Percentiles rank a stretch among this genome's conserved stretches.
Evolutionary conservation across 176 grass and related monocot species (phyloP).

Genomic region (Guadua angustifolia): DNA sequence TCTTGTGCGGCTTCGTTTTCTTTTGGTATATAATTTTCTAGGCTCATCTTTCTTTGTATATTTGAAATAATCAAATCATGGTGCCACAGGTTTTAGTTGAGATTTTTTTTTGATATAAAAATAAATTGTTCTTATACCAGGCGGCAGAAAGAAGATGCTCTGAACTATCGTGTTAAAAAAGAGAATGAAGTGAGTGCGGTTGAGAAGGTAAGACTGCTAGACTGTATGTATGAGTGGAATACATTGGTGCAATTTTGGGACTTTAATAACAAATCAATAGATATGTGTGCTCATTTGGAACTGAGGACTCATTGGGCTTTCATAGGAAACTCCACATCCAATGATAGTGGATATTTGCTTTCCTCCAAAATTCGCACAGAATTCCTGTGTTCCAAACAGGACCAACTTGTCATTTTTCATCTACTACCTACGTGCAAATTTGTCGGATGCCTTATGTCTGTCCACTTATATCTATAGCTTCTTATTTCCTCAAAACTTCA

Average conservation of each 20-base stretch:
- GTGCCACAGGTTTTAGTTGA: constrained; percentile 2
- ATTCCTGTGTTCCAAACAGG: not conserved
- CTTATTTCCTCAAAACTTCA: constrained; percentile 13
- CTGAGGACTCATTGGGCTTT: not conserved
- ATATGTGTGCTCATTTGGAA: constrained; percentile 24
- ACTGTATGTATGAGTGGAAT: not conserved
- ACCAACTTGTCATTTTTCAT: not conserved
- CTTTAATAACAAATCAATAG: not conserved
- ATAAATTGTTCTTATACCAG: constrained; percentile 43
- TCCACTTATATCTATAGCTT: not conserved
- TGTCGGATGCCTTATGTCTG: constrained; percentile 4
- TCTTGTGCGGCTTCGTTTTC: constrained; percentile 4
- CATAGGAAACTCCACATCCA: not conserved
- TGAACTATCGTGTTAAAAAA: constrained; percentile 82
- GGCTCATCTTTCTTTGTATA: not conserved
- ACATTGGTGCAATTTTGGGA: constrained; percentile 16
- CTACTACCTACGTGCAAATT: not conserved
- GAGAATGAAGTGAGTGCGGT: constrained; percentile 76
- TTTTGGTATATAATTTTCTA: constrained; percentile 33
- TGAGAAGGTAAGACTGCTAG: constrained; percentile 73
- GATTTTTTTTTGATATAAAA: not conserved
- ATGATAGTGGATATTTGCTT: constrained; percentile 6
- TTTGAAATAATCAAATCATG: constrained; percentile 1
- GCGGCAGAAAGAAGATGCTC: constrained; percentile 94
- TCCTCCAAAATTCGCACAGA: not conserved